Base-by-base conservation (phyloP, 441 rosid genomes). In the Corymbia calophylla region DNA sequence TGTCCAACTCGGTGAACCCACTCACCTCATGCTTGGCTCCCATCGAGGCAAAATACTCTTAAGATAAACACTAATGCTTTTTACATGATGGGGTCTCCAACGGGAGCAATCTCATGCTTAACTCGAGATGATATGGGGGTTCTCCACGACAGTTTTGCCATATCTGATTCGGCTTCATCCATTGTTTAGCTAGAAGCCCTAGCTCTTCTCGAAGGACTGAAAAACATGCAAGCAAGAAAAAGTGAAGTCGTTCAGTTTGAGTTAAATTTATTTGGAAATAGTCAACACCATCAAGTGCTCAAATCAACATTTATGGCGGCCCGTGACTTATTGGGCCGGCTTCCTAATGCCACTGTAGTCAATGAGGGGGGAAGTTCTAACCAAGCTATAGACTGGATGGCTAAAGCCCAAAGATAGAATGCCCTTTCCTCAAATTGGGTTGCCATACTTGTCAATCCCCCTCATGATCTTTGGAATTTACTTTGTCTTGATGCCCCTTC, bases 251-350 rank as follows among this genome's bases (percentile, higher is more conserved):
- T 25, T 25, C 29, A 58, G 25, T 58, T 58, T 58, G 15, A 58
- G 64, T 58, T 58, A 58, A 14, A 58, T 58, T 58, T 58, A 29
- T 58, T 4, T 25, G 64, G 7, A 58, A 58, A 58, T 58, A 25
- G 0, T 25, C 64, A 58, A 58, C n/a, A 3, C 0, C n/a, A 58
- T 58, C 1, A 25, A 5, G 64, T 31, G 17, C 31, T 31, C 23
- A 58, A 0, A 25, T 58, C 0, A 58, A 6, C 64, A 29, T 58
- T 58, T 58, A 25, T 58, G 14, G 64, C 23, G 64, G 64, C 1
- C n/a, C 0, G 3, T 29, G 1, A 58, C n/a, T 58, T 25, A 58
- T 58, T 0, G 62, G 44, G 6, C 44, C 44, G 44, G 44, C 44
- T 39, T 39, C 44, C 44, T 39, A 39, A 39, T 39, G 44, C 44